phyloP scores from a whole-genome alignment of 139 green algal species.

The Deuterostichococcus epilithicus region DNA sequence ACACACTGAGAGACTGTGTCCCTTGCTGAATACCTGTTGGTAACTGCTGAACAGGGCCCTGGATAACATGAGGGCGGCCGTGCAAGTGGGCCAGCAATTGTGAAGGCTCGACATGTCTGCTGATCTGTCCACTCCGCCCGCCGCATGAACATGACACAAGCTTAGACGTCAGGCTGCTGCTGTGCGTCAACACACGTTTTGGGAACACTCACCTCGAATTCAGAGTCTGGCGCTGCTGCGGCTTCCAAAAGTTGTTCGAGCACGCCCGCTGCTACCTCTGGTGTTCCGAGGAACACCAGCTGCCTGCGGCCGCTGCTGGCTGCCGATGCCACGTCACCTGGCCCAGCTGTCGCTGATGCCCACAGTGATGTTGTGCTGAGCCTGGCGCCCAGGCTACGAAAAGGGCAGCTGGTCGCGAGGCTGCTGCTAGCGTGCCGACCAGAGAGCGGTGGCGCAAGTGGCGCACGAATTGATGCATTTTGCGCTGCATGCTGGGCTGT shows the following conservation, averaged over 20 bases:
- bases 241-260: constrained; percentile 63
- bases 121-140: too few relatives aligned
- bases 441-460: too few relatives aligned
- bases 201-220: constrained; percentile 52
- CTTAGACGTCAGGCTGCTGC: background rate
- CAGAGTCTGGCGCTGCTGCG: constrained; percentile 25
- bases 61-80: background rate
- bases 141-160: background rate
- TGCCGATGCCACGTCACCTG: too few relatives aligned
- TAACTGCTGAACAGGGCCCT: too few relatives aligned
- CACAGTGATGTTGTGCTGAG: too few relatives aligned
- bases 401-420: too few relatives aligned
- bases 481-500: too few relatives aligned
- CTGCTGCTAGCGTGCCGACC: too few relatives aligned
- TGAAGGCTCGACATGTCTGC: background rate
- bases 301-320: constrained; percentile 4
- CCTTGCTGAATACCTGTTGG: background rate
- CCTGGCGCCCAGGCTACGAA: too few relatives aligned
- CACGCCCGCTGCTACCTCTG: constrained; percentile 70
- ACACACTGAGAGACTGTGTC: background rate
- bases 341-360: background rate
- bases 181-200: background rate
- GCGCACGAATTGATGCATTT: too few relatives aligned
- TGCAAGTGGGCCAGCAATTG: background rate
- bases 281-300: constrained; percentile 81